Conservation (phyloP, 352 stramenopile genomes). For the Phytophthora hibernalis region DNA sequence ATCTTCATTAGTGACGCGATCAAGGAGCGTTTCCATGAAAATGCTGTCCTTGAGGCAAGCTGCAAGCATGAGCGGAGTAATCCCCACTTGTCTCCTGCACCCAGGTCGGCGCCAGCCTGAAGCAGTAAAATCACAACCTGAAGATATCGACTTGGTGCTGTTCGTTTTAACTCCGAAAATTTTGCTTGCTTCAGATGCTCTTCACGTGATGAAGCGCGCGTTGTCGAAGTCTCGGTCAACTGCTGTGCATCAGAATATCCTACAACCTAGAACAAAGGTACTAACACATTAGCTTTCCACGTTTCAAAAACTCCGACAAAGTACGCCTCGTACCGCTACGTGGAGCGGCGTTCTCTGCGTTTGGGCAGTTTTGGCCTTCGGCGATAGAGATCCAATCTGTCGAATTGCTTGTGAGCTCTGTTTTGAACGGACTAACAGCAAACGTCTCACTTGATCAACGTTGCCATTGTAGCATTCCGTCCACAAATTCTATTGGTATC, state of each 20-base stretch:
- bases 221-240: background rate
- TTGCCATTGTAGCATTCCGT: constrained; percentile 46
- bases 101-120: constrained; percentile 36
- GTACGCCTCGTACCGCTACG: constrained; percentile 41
- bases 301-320: background rate
- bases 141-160: constrained; percentile 37
- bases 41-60: constrained; percentile 37
- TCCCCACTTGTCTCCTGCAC: constrained; percentile 55
- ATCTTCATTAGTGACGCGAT: constrained; percentile 25
- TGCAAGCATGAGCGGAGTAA: constrained; percentile 73
- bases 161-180: constrained; percentile 9
- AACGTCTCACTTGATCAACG: constrained; percentile 30
- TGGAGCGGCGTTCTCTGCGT: constrained; percentile 55
- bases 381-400: constrained; percentile 7
- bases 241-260: constrained; percentile 42
- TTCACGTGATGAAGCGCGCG: background rate
- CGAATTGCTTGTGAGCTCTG: background rate
- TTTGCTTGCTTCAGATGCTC: constrained; percentile 16
- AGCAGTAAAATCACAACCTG: constrained; percentile 45
- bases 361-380: constrained; percentile 41
- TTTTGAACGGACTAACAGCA: constrained; percentile 27
- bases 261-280: constrained; percentile 31
- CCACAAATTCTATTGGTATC: constrained; percentile 46
- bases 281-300: background rate
- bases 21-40: constrained; percentile 52